Conservation (phyloP, 176 grass and related monocot species). For the Avena atlantica region DNA sequence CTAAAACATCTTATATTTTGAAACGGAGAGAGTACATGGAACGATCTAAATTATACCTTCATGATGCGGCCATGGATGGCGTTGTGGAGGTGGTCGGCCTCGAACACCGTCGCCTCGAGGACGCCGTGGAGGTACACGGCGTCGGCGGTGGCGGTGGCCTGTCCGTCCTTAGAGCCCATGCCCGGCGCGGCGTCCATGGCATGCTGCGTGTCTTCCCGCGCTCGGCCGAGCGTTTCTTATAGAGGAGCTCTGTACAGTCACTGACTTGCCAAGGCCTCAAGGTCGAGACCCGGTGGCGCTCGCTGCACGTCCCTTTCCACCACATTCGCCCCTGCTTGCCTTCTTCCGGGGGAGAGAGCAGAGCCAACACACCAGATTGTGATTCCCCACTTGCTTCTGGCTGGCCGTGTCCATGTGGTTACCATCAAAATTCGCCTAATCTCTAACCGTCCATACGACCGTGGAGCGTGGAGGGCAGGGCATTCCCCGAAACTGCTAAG, state of each 20-base stretch:
- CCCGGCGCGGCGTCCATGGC: slow-evolving; percentile 15
- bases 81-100: slow-evolving; percentile 71
- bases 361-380: slow-evolving; percentile 10
- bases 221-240: slow-evolving; percentile 34
- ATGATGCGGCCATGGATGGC: slow-evolving; percentile 56
- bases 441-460: slow-evolving; percentile 8
- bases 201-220: neutral
- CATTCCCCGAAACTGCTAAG: slow-evolving; percentile 21
- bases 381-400: neutral
- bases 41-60: slow-evolving; percentile 36
- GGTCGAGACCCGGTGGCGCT: slow-evolving; percentile 11
- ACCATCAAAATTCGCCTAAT: neutral
- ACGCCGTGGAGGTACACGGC: slow-evolving; percentile 73
- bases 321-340: neutral
- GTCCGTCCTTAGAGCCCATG: slow-evolving; percentile 34
- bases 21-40: no score
- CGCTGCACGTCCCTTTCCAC: slow-evolving; percentile 36
- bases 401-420: slow-evolving; percentile 5
- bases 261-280: slow-evolving; percentile 20
- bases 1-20: no score
- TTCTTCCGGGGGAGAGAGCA: slow-evolving; percentile 24
- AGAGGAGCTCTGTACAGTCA: neutral
- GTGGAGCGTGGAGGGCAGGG: neutral
- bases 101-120: slow-evolving; percentile 71
- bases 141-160: neutral